phyloP scores from a whole-genome alignment of 306 rosid genomes.

The Dalbergia cultrata region DNA sequence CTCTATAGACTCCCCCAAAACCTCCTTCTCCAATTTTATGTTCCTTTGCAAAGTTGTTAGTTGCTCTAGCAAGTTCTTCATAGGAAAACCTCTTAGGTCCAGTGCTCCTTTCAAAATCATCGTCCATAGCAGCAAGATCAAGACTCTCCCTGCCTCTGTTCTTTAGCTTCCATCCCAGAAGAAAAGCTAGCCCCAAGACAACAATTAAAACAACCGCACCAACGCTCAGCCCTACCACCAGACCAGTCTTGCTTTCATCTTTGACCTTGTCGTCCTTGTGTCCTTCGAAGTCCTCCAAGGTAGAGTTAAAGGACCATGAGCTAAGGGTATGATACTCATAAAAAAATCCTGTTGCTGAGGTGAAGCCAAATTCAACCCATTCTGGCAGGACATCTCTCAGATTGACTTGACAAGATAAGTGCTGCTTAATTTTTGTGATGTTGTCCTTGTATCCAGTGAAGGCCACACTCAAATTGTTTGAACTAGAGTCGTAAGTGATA shows the following conservation, averaged over 20 bases:
- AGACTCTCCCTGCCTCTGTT: background rate
- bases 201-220: background rate
- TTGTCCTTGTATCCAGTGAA: conserved; percentile 40
- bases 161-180: background rate
- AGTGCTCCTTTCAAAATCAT: conserved; percentile 34
- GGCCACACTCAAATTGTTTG: conserved; percentile 6
- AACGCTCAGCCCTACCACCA: conserved; percentile 9
- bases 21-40: conserved; percentile 44
- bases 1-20: conserved; percentile 46
- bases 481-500: conserved; percentile 30
- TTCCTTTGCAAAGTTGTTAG: conserved; percentile 36
- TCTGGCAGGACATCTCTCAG: conserved; percentile 31
- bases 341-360: conserved; percentile 22
- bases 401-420: background rate
- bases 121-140: conserved; percentile 18
- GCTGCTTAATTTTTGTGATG: background rate
- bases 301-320: conserved; percentile 42
- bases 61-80: conserved; percentile 9
- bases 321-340: conserved; percentile 38
- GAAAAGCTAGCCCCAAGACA: background rate
- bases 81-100: conserved; percentile 38
- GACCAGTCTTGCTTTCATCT: background rate
- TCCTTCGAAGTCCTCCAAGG: background rate
- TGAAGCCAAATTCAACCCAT: conserved; percentile 41
- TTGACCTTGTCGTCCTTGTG: background rate